These are phyloP conservation scores for Acanthamoeba triangularis DNA, from an alignment of 208 protist genomes.

Conservation along the genomic window DNA sequence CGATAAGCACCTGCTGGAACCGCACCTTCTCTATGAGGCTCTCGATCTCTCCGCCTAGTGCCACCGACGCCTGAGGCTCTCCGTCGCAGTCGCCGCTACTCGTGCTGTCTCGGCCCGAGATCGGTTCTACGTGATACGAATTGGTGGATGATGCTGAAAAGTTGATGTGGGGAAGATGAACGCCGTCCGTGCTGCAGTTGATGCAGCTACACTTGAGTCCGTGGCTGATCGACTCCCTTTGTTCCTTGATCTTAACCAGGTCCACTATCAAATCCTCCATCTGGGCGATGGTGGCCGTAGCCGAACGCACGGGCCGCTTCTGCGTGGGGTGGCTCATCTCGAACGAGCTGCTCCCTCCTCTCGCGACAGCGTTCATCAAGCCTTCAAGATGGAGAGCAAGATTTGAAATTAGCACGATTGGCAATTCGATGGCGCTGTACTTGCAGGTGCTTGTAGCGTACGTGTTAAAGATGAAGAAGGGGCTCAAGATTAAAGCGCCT, in stretches of 20 bases:
- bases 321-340: not conserved
- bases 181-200: not conserved
- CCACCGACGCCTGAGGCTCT: not conserved
- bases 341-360: no score
- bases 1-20: not conserved
- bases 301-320: not conserved
- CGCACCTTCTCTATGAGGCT: not conserved
- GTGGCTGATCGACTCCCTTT: not conserved
- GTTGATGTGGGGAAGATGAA: no score
- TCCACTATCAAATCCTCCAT: constrained; percentile 9
- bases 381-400: no score
- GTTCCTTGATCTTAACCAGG: not conserved
- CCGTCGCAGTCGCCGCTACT: not conserved
- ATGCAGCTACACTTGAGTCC: not conserved
- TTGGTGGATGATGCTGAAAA: no score
- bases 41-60: not conserved
- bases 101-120: not conserved
- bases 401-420: no score
- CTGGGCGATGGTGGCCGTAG: not conserved
- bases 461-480: no score
- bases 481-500: not conserved
- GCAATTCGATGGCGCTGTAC: no score
- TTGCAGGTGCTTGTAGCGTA: no score
- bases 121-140: not conserved
- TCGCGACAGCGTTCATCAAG: not conserved